These are phyloP conservation scores for Acacia concinna DNA, from an alignment of 331 rosid species.

Conservation along the genomic window DNA sequence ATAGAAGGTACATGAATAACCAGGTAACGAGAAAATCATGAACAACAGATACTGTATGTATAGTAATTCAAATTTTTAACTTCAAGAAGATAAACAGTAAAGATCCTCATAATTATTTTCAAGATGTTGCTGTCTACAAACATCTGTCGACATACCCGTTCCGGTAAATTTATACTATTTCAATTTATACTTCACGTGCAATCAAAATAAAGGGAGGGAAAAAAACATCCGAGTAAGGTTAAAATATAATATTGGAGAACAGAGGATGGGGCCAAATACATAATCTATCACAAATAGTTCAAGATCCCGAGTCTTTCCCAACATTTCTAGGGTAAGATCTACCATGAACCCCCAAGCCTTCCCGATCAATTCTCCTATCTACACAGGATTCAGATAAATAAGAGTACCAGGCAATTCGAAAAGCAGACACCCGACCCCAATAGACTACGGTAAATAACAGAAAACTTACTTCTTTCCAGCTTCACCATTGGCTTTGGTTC, in stretches of 20 bases:
- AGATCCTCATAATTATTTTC: background rate
- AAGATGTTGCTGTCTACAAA: background rate
- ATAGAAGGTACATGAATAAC: background rate
- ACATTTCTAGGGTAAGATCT: background rate
- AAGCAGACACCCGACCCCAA: background rate
- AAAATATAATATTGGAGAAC: background rate
- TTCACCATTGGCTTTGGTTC: slow-evolving; percentile 93
- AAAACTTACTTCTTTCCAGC: slow-evolving; percentile 73
- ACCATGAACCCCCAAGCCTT: too few species aligned
- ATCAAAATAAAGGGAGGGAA: background rate
- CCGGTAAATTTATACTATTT: background rate
- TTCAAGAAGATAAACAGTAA: background rate
- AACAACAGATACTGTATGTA: background rate
- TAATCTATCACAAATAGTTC: background rate
- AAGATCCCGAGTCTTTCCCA: background rate
- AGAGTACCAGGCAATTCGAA: background rate
- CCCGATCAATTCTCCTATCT: background rate
- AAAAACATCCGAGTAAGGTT: background rate
- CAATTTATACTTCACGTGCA: background rate
- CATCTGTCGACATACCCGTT: background rate
- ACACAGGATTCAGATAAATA: background rate
- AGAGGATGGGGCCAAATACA: background rate
- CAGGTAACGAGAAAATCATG: background rate
- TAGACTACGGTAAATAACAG: background rate
- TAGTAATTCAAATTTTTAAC: background rate